Evolutionary conservation across 164 flowering plant genomes (phyloP).

Genomic region (Hamamelis virginiana): DNA sequence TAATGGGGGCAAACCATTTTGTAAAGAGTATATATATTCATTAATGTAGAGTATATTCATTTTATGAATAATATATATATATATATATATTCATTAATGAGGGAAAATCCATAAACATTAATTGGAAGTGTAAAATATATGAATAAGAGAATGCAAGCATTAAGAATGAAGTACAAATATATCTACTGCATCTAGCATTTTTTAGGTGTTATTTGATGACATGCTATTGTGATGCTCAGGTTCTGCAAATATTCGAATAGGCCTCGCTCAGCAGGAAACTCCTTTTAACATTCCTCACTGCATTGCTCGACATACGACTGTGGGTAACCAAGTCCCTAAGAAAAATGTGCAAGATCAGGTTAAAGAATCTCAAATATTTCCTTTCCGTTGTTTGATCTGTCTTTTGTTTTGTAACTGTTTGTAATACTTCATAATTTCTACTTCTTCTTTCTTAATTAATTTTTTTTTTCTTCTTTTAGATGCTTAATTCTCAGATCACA

Average conservation of each 20-base stretch:
- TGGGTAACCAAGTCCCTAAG: conserved; percentile 35
- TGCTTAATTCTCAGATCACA: conserved; percentile 79
- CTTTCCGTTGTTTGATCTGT: neutral
- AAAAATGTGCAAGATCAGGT: conserved; percentile 82
- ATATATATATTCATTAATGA: neutral
- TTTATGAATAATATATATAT: too few relatives aligned
- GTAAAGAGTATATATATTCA: too few relatives aligned
- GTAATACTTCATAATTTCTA: neutral
- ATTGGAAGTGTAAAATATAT: neutral
- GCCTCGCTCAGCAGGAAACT: conserved; percentile 74
- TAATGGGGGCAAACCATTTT: too few relatives aligned
- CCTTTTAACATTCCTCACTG: conserved; percentile 89
- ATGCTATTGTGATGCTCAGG: conserved; percentile 35
- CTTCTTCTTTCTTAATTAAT: conserved; percentile 5
- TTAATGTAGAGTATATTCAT: too few relatives aligned
- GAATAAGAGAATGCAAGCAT: neutral
- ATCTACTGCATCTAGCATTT: neutral
- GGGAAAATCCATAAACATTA: too few relatives aligned
- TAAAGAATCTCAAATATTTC: neutral
- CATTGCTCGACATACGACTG: conserved; percentile 63
- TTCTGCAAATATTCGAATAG: conserved; percentile 82
- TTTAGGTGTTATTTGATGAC: conserved; percentile 3
- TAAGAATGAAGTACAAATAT: neutral
- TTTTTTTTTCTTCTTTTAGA: too few relatives aligned
- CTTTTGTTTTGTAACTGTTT: neutral